Evolutionary conservation across 2,329 filamentous ascomycete species (phyloP).

Genomic region (Beauveria rudraprayagi): DNA sequence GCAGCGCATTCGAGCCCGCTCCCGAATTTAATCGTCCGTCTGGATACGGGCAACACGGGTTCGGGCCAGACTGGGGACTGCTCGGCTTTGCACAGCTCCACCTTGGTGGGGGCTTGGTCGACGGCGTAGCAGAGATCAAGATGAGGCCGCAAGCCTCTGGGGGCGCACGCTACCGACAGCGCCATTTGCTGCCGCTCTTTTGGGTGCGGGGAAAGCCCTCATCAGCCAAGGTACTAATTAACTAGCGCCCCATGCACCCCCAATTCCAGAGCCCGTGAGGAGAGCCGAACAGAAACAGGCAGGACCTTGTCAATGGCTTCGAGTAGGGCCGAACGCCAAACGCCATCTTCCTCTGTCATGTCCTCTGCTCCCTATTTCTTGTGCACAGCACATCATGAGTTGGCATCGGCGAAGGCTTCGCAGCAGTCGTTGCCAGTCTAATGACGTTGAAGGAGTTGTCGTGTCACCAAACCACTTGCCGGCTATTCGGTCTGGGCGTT

Average conservation of each 20-base stretch:
- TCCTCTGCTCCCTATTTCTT: not conserved
- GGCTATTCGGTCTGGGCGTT: not conserved
- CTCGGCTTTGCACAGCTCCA: not conserved
- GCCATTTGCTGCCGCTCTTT: not conserved
- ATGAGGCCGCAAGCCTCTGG: not conserved
- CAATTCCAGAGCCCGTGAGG: not conserved
- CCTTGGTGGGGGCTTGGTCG: not conserved
- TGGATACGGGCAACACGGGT: not conserved
- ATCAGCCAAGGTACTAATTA: no score
- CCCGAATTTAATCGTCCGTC: not conserved
- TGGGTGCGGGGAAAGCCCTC: not conserved
- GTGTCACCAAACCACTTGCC: not conserved
- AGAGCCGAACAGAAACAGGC: not conserved
- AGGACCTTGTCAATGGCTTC: not conserved
- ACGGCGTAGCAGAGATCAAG: not conserved
- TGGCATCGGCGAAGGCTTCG: not conserved
- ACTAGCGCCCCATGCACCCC: not conserved
- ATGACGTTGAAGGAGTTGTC: not conserved
- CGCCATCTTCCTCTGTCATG: not conserved
- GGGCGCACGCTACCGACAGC: not conserved
- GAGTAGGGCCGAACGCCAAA: constrained; percentile 7
- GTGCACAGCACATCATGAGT: not conserved
- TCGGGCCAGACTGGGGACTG: not conserved
- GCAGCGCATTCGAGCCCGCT: not conserved
- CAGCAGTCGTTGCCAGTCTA: not conserved